Conservation (phyloP, 163 green algal species). For the Chlorella variabilis region DNA sequence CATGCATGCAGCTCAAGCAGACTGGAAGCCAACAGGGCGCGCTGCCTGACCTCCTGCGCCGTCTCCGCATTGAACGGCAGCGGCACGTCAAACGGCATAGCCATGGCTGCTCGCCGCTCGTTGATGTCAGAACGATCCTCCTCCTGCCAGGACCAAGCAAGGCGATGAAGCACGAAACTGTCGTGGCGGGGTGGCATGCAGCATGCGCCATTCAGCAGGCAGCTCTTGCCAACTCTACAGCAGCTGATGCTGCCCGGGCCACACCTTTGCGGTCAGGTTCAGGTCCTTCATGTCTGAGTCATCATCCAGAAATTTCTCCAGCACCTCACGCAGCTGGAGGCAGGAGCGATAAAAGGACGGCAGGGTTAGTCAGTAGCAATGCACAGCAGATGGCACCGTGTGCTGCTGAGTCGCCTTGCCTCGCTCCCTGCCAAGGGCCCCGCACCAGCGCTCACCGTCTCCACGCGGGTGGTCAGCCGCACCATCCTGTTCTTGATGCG, state of each 20-base stretch:
- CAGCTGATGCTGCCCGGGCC: no score
- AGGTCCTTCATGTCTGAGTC: conserved; percentile 92
- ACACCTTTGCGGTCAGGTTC: conserved; percentile 48
- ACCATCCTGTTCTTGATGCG: conserved; percentile 90
- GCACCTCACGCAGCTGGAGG: conserved; percentile 76
- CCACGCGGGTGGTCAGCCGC: conserved; percentile 82
- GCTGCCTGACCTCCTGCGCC: neutral
- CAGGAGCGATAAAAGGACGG: no score
- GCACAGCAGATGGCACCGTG: no score
- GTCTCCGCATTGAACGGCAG: neutral
- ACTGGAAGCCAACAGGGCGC: neutral
- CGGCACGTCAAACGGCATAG: conserved; percentile 14
- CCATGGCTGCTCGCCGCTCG: neutral
- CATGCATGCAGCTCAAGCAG: neutral
- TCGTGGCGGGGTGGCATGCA: no score
- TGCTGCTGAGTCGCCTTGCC: neutral
- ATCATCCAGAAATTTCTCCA: conserved; percentile 94
- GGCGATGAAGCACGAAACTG: no score
- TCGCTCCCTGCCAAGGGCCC: neutral
- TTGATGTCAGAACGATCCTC: neutral
- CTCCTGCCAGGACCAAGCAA: conserved; percentile 18
- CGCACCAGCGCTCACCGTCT: conserved; percentile 62
- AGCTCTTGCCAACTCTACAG: no score
- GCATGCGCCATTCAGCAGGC: no score
- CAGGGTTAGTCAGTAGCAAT: no score